These are phyloP conservation scores for Ilex asprella DNA, from an alignment of 257 asterid species.

Conservation along the genomic window DNA sequence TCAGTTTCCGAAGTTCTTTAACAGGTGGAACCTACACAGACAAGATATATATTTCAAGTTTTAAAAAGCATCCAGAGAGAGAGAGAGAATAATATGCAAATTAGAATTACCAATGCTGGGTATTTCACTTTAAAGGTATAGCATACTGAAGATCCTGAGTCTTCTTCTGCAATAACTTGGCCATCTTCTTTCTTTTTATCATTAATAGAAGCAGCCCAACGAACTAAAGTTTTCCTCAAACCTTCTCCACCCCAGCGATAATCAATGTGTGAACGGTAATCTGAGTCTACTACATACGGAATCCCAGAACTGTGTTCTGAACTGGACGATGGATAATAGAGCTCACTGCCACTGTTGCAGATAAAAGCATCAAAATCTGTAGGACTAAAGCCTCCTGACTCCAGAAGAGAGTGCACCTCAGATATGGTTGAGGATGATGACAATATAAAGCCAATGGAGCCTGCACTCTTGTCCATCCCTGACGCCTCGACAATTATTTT, in stretches of 20 bases:
- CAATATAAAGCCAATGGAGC: slow-evolving; percentile 73
- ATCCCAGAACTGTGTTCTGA: slow-evolving; percentile 29
- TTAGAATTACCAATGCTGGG: slow-evolving; percentile 35
- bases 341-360: slow-evolving; percentile 70
- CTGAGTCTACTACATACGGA: slow-evolving; percentile 49
- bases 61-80: background rate
- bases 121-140: slow-evolving; percentile 42
- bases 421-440: slow-evolving; percentile 74
- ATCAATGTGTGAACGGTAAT: slow-evolving; percentile 58
- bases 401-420: slow-evolving; percentile 58
- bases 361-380: slow-evolving; percentile 64
- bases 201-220: slow-evolving; percentile 59
- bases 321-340: slow-evolving; percentile 48
- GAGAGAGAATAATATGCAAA: background rate
- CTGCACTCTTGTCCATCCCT: slow-evolving; percentile 70
- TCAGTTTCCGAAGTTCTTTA: slow-evolving; percentile 48
- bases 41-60: background rate
- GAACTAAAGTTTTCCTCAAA: slow-evolving; percentile 51
- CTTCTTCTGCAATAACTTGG: slow-evolving; percentile 37
- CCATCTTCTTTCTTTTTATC: slow-evolving; percentile 31
- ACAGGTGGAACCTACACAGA: slow-evolving; percentile 49
- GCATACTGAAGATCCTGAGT: slow-evolving; percentile 60
- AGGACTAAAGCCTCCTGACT: slow-evolving; percentile 59
- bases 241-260: slow-evolving; percentile 76
- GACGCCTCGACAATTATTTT: slow-evolving; percentile 64